These are phyloP conservation scores for Monosporozyma unispora DNA, from an alignment of 805 yeast species.

Conservation along the genomic window DNA sequence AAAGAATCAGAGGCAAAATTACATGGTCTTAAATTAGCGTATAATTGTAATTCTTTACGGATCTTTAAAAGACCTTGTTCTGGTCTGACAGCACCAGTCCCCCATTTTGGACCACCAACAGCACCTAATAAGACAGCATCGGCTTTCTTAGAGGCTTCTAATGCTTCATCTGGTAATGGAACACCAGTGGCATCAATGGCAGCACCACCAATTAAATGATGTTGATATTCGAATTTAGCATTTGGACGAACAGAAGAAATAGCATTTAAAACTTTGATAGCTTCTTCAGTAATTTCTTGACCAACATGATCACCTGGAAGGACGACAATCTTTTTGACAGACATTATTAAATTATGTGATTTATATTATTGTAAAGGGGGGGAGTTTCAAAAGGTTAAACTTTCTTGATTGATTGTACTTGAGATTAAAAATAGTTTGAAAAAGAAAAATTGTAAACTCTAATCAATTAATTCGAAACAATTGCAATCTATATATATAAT, in stretches of 20 bases:
- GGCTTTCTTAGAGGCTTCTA: constrained; percentile 73
- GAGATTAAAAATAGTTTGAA: no score
- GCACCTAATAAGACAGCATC: constrained; percentile 97
- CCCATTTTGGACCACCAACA: constrained; percentile 99
- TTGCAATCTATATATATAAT: not conserved
- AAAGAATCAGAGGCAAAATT: constrained; percentile 81
- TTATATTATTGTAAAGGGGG: constrained; percentile 11
- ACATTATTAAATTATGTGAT: not conserved
- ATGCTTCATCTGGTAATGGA: constrained; percentile 79
- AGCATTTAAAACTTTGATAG: constrained; percentile 81
- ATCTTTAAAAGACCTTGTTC: constrained; percentile 93
- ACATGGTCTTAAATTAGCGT: constrained; percentile 96
- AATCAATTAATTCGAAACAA: not conserved
- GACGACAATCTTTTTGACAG: constrained; percentile 63
- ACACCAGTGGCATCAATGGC: constrained; percentile 95
- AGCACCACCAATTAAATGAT: constrained; percentile 94
- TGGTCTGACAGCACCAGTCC: constrained; percentile 91
- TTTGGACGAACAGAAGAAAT: constrained; percentile 49
- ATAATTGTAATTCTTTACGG: constrained; percentile 86
- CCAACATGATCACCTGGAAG: constrained; percentile 98
- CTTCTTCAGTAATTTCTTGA: constrained; percentile 80
- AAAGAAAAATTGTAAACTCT: not conserved
- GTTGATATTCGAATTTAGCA: constrained; percentile 63
- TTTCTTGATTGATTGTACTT: not conserved
- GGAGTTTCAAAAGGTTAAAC: not conserved